A percentile compares a stretch with the other conserved stretches of the same genome.
phyloP scores from a whole-genome alignment of 176 grass and related monocot genomes.

The Aegilops speltoides region DNA sequence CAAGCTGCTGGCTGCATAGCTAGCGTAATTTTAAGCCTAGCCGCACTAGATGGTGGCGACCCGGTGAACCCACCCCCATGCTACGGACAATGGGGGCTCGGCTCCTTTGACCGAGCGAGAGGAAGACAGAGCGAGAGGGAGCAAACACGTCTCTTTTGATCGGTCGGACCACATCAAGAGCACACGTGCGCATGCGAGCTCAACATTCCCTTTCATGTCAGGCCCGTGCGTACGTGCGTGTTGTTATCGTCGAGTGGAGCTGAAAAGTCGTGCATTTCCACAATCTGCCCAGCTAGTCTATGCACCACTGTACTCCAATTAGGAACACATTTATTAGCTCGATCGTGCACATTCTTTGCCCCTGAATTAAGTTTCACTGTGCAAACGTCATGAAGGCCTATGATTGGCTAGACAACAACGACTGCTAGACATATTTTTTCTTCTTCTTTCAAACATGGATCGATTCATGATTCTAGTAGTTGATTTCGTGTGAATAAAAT shows the following conservation, averaged over 20 bases:
- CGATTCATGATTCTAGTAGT: neutral
- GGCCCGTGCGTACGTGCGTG: neutral
- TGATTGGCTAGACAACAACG: neutral
- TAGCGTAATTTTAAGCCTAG: neutral
- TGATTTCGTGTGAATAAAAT: neutral
- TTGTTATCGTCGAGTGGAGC: neutral
- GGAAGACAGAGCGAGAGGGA: neutral
- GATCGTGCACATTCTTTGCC: neutral
- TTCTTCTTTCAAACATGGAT: neutral
- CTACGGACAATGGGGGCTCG: neutral
- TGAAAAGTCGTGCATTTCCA: constrained; percentile 9
- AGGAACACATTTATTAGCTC: neutral
- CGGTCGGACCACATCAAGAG: neutral
- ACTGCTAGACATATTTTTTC: neutral
- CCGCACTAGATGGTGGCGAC: neutral
- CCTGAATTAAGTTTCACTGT: neutral
- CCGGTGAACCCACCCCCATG: too few species aligned
- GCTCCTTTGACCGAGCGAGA: neutral
- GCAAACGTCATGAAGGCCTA: neutral
- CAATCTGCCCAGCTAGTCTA: neutral
- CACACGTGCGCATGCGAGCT: constrained; percentile 22
- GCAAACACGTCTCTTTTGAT: constrained; percentile 30
- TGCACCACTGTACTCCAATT: neutral
- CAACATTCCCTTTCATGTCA: constrained; percentile 36
- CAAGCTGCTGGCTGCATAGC: neutral